phyloP scores from a whole-genome alignment of 495 filamentous ascomycete genomes.

The Apodospora peruviana region DNA sequence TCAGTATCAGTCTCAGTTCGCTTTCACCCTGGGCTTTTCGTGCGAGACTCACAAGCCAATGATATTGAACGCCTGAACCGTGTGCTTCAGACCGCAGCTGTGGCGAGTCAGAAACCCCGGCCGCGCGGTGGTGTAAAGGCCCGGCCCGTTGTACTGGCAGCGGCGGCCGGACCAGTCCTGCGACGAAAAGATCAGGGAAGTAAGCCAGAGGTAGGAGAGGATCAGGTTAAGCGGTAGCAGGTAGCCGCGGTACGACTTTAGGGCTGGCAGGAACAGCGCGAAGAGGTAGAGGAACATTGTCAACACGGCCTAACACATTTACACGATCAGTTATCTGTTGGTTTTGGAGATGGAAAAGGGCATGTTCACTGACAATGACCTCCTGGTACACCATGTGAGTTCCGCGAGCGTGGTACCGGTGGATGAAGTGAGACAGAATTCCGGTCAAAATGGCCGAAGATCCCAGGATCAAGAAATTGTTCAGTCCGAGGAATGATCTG shows the following conservation, averaged over 20 bases:
- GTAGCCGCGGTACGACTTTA: constrained; percentile 26
- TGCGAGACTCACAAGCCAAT: constrained; percentile 24
- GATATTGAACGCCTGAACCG: constrained; percentile 20
- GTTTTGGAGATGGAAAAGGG: constrained; percentile 3
- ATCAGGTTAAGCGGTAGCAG: constrained; percentile 21
- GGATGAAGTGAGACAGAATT: constrained; percentile 20
- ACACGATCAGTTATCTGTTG: background rate
- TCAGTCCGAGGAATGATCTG: constrained; percentile 11
- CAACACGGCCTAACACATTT: constrained; percentile 10
- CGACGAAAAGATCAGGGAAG: constrained; percentile 22
- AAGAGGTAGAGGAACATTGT: constrained; percentile 22
- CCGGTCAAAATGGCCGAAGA: constrained; percentile 23
- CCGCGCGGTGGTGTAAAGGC: no score
- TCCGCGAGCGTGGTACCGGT: constrained; percentile 11
- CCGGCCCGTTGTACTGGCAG: constrained; percentile 12
- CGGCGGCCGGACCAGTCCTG: constrained; percentile 18
- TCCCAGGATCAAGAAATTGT: constrained; percentile 18
- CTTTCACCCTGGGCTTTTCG: no score
- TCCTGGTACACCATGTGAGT: constrained; percentile 17
- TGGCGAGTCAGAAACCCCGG: no score
- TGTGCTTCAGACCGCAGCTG: constrained; percentile 21
- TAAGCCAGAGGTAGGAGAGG: constrained; percentile 30
- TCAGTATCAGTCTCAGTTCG: background rate
- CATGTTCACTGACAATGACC: no score
- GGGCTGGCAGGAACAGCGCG: constrained; percentile 13